phyloP scores from a whole-genome alignment of 257 asterid species.

The Gardenia jasminoides region DNA sequence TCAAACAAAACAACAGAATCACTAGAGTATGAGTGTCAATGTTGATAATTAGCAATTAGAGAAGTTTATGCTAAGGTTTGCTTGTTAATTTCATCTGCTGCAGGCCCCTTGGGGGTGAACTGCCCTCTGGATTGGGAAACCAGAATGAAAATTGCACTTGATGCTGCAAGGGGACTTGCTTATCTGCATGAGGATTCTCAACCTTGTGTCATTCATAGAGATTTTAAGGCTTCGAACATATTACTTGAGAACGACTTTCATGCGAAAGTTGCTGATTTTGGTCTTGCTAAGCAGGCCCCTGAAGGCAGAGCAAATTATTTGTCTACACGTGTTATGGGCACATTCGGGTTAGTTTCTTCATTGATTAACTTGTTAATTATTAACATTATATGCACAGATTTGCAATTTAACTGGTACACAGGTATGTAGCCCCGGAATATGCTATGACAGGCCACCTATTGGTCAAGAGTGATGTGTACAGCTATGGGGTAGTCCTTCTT shows the following conservation, averaged over 20 bases:
- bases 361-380: not conserved
- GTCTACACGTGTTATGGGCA: slow-evolving; percentile 99
- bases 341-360: slow-evolving; percentile 77
- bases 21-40: not conserved
- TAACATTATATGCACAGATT: slow-evolving; percentile 10
- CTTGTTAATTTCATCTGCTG: slow-evolving; percentile 19
- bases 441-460: slow-evolving; percentile 98
- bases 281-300: slow-evolving; percentile 96
- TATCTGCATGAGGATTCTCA: slow-evolving; percentile 98
- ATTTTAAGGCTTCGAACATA: slow-evolving; percentile 94
- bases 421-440: slow-evolving; percentile 96
- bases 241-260: slow-evolving; percentile 85
- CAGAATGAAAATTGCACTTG: slow-evolving; percentile 95
- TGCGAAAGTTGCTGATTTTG: slow-evolving; percentile 98
- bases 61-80: slow-evolving; percentile 11
- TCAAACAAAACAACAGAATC: not conserved
- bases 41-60: not conserved
- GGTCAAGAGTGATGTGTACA: slow-evolving; percentile 97
- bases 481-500: slow-evolving; percentile 96
- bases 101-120: slow-evolving; percentile 91
- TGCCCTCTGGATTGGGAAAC: slow-evolving; percentile 97
- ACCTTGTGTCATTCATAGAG: slow-evolving; percentile 97
- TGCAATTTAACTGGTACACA: slow-evolving; percentile 30
- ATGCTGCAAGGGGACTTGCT: slow-evolving; percentile 98
- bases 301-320: slow-evolving; percentile 89